Base-by-base conservation (phyloP, 371 early-diverging fungal genomes). In the Circinella minor region DNA sequence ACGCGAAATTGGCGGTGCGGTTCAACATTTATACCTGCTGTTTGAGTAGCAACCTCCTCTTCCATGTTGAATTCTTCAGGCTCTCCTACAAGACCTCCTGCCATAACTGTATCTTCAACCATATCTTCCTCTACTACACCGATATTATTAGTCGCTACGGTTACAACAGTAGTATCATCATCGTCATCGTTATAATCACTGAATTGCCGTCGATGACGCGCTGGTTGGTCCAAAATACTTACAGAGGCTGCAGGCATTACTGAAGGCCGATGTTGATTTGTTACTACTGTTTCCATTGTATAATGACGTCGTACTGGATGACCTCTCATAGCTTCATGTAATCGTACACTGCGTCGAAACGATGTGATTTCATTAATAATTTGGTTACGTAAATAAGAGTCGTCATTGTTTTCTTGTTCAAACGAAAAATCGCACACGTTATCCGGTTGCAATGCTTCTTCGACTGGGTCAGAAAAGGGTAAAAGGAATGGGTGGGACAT, bases 401-500 rank as follows among this genome's bases (percentile, higher is more conserved):
- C 73, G 38, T 73, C 64, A 51, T 64, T 54, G 27, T 59, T 47
- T 9, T 64, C 51, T 34, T 57, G 36, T 66, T 77, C 77, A 65
- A 77, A 75, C 13, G 65, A 46, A n/a, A 74, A 77, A 43, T 77
- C 68, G 47, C 65, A 73, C 46, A 47, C 57, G 14, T 57, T 27
- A 3, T 65, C n/a, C 10, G 72, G 68, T 17, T 61, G 18, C n/a
- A 74, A n/a, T 0, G 71, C 55, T 71, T 76, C 77, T 66, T 76
- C 79, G 1, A 43, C 67, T 8, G 76, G 73, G n/a, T 72, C 69
- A 3, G 67, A 15, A 57, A 79, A 77, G 36, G 90, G 89, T 4
- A 72, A 70, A 71, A 96, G 91, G 73, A 92, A 96, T 20, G 91
- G 88, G 71, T 94, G 93, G 4, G 81, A 70, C 11, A 97, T 74